phyloP scores from a whole-genome alignment of 192 early-diverging fungal species.

The Rhizoclosmatium globosum region DNA sequence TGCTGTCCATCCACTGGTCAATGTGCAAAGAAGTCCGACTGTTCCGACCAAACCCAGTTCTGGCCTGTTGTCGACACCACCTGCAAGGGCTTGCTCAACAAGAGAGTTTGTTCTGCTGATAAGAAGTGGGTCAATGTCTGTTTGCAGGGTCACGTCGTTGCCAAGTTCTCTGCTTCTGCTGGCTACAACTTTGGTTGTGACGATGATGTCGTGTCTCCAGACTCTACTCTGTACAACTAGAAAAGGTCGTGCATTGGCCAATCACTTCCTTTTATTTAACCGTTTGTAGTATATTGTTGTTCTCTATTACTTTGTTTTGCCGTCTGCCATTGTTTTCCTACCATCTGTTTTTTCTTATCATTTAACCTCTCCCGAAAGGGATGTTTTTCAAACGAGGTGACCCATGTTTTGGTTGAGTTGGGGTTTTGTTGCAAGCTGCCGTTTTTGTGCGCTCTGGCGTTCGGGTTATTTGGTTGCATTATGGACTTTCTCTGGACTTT shows the following conservation, averaged over 20 bases:
- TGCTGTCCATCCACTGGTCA: constrained; percentile 22
- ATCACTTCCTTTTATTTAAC: not conserved
- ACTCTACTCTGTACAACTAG: constrained; percentile 16
- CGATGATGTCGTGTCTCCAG: constrained; percentile 4
- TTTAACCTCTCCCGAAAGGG: not conserved
- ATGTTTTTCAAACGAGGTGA: not conserved
- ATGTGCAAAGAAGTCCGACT: not conserved
- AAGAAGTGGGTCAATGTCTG: constrained; percentile 10
- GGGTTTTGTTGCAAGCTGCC: not conserved
- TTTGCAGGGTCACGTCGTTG: constrained; percentile 17
- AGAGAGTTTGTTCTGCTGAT: constrained; percentile 14
- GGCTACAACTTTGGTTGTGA: constrained; percentile 34
- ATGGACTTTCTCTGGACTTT: constrained; percentile 20
- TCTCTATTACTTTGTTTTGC: not conserved
- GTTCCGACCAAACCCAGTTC: constrained; percentile 1
- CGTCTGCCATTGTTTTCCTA: not conserved
- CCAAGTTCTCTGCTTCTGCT: constrained; percentile 4
- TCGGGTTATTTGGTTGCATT: constrained; percentile 18
- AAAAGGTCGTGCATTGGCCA: not conserved
- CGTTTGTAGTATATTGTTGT: constrained; percentile 1
- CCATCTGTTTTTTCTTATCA: not conserved
- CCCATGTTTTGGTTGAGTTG: not conserved
- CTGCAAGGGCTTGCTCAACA: constrained; percentile 9
- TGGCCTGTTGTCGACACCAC: not conserved
- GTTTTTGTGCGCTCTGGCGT: not conserved